Evolutionary conservation across 441 rosid species (phyloP).

Genomic region (Erodium texanum): DNA sequence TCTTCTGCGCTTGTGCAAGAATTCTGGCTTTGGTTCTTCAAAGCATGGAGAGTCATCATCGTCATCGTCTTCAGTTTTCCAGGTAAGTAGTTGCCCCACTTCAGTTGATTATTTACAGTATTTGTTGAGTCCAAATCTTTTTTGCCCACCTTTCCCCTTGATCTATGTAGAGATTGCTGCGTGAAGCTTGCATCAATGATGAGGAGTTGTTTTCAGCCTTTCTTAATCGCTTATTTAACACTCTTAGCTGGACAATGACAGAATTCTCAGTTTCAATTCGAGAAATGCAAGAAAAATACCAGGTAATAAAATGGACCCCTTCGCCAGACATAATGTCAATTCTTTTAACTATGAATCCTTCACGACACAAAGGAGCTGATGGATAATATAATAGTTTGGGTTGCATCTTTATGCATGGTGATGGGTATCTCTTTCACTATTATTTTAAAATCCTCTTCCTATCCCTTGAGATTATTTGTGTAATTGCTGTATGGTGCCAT

Average conservation of each 20-base stretch:
- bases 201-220: constrained; percentile 74
- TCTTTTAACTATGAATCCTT: background rate
- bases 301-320: constrained; percentile 30
- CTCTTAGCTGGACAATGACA: constrained; percentile 97
- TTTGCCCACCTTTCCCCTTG: constrained; percentile 12
- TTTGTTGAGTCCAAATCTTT: constrained; percentile 6
- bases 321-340: background rate
- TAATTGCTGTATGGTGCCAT: constrained; percentile 11
- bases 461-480: background rate
- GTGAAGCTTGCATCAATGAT: constrained; percentile 68
- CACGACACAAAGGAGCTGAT: background rate
- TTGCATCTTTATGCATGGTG: background rate
- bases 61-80: constrained; percentile 76
- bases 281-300: constrained; percentile 94
- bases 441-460: background rate
- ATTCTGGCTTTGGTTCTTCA: constrained; percentile 71
- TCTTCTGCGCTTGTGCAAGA: constrained; percentile 80
- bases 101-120: constrained; percentile 3
- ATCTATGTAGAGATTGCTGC: constrained; percentile 49
- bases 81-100: constrained; percentile 37
- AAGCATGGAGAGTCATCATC: constrained; percentile 64
- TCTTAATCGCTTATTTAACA: constrained; percentile 88
- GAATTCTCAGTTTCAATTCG: constrained; percentile 92
- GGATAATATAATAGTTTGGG: background rate
- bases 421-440: constrained; percentile 2